A percentile compares a stretch with the other conserved stretches of the same genome.
Evolutionary conservation across 495 filamentous ascomycete genomes (phyloP).

Genomic region (Monascus purpureus): DNA sequence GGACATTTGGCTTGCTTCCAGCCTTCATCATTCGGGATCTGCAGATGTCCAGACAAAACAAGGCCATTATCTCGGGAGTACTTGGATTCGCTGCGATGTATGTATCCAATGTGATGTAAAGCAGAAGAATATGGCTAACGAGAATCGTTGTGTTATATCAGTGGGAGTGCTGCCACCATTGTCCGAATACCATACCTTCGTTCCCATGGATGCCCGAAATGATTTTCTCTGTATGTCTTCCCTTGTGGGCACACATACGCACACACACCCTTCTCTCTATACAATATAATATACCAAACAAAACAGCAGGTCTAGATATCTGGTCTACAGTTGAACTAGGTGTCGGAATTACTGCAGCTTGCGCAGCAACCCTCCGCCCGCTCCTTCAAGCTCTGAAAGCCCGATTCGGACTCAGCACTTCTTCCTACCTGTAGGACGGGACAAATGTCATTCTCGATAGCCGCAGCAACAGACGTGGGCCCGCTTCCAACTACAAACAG

Average conservation of each 20-base stretch:
- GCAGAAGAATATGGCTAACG: too few relatives aligned
- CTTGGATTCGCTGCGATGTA: slow-evolving; percentile 12
- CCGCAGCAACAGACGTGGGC: too few relatives aligned
- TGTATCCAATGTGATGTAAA: too few relatives aligned
- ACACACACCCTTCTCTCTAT: too few relatives aligned
- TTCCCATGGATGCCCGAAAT: slow-evolving; percentile 8
- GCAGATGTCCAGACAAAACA: slow-evolving; percentile 4
- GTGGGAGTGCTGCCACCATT: slow-evolving; percentile 23
- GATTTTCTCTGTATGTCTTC: slow-evolving; percentile 16
- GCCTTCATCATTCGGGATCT: slow-evolving; percentile 7
- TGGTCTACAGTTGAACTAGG: slow-evolving; percentile 26
- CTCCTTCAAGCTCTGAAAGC: slow-evolving; percentile 5
- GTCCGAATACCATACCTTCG: slow-evolving; percentile 27
- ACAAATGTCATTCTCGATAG: too few relatives aligned
- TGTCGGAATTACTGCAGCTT: slow-evolving; percentile 23
- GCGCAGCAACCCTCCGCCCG: slow-evolving; percentile 25
- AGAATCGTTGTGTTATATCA: too few relatives aligned
- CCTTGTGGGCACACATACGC: too few relatives aligned
- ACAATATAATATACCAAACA: slow-evolving; percentile 1
- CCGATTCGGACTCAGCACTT: not conserved
- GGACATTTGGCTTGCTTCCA: slow-evolving; percentile 9
- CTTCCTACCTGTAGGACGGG: too few relatives aligned
- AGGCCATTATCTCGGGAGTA: slow-evolving; percentile 5
- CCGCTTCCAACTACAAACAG: too few relatives aligned
- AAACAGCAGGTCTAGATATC: slow-evolving; percentile 19